Evolutionary conservation across 2,329 filamentous ascomycete genomes (phyloP), one percentile per base, ranked within the genome.

Genomic region (Epicoccum sorghinum): DNA sequence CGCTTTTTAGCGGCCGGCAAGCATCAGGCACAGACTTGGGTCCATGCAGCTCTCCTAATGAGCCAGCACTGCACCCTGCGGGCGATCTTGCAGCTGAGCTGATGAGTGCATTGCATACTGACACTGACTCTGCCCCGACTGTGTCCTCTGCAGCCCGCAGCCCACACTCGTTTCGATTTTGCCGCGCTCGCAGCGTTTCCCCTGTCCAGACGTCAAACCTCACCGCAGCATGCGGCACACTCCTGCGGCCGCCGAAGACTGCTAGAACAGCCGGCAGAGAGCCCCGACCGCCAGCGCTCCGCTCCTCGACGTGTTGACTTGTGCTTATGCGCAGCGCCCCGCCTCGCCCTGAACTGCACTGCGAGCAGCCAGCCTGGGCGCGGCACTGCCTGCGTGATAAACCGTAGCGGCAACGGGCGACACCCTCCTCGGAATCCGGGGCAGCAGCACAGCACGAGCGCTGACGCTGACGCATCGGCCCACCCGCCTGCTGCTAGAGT

Each of bases 281-380:
- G 18, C 18, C 18, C 18, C 18, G 18, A 18, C 18, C 18, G 18
- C 18, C 18, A 18, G 14, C 18, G 13, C 18, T 33, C 24, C 35
- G 32, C 29, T 22, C 8, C 45, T 44, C 35, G 38, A 38, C 18
- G 45, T 44, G 51, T 45, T 49, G 45, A 38, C 48, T 57, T 45
- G 57, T 66, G 64, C 64, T 62, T 67, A 68, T 70, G 67, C 67
- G 65, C 62, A 59, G 60, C 53, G 59, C 57, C 42, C 58, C 55
- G 49, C 56, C 18, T 18, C 18, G 18, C 18, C 18, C 18, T 18
- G 18, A 18, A 57, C 52, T 62, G 54, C 57, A 55, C 32, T 32
- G 40, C 32, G 40, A 50, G 39, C 43, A 55, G 60, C 58, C 58
- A 61, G 58, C 56, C 60, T 61, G 55, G 61, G 49, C 55, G 55